phyloP scores from a whole-genome alignment of 148 eudicot species.

The Bassia scoparia region DNA sequence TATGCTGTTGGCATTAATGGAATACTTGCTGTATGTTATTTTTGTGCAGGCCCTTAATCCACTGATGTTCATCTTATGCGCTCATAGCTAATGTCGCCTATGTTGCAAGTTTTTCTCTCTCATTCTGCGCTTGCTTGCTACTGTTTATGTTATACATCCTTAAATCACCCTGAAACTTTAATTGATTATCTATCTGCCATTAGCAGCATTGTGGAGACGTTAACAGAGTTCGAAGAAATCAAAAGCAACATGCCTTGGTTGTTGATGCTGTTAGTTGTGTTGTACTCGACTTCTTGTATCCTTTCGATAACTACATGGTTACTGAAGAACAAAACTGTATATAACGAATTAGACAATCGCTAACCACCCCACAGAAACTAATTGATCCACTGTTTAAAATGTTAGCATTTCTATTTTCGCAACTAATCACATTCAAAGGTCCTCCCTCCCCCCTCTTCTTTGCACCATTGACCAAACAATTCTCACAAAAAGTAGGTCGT shows the following conservation, averaged over 20 bases:
- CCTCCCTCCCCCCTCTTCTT: no score
- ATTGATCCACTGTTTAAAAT: no score
- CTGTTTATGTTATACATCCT: background rate
- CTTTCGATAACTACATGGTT: conserved; percentile 23
- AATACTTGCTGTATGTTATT: background rate
- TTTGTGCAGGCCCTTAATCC: conserved; percentile 78
- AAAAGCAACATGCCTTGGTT: conserved; percentile 92
- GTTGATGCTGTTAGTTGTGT: conserved; percentile 83
- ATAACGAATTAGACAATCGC: no score
- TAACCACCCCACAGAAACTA: no score
- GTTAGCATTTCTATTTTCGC: no score
- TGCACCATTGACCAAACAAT: no score
- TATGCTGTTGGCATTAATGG: background rate
- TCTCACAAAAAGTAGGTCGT: no score
- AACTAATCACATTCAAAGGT: no score
- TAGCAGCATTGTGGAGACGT: conserved; percentile 78
- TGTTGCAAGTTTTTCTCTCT: conserved; percentile 50
- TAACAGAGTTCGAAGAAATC: conserved; percentile 51
- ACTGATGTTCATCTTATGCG: conserved; percentile 89
- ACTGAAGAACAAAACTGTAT: no score
- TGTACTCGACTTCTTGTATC: conserved; percentile 80
- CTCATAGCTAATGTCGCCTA: conserved; percentile 78
- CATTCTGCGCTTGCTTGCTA: background rate
- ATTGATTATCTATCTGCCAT: background rate
- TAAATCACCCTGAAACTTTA: background rate